Conservation (phyloP, 805 yeast species). For the Nakazawaea populi region DNA sequence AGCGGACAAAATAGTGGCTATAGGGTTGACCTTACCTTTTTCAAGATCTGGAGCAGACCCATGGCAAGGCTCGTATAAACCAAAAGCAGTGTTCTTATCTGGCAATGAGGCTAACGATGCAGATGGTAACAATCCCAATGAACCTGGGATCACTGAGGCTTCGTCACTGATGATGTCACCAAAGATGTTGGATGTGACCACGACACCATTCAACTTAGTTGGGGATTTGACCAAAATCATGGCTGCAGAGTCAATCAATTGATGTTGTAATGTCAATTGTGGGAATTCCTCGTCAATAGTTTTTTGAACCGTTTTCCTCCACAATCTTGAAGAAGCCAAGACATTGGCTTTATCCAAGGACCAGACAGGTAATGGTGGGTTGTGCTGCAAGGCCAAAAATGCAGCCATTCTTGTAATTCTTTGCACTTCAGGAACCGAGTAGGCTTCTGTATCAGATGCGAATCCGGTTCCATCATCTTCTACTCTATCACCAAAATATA, state of each 20-base stretch:
- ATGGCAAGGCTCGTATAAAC: conserved; percentile 97
- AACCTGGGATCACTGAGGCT: conserved; percentile 97
- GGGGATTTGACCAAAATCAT: conserved; percentile 95
- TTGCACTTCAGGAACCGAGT: conserved; percentile 86
- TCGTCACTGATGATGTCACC: conserved; percentile 98
- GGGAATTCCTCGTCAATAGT: conserved; percentile 89
- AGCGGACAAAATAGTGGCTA: conserved; percentile 91
- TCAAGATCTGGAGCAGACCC: conserved; percentile 97
- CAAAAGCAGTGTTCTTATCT: conserved; percentile 89
- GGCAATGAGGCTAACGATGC: conserved; percentile 97
- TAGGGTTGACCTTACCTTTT: conserved; percentile 84
- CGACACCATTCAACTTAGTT: conserved; percentile 84
- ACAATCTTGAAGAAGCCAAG: conserved; percentile 89
- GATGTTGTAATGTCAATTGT: conserved; percentile 79
- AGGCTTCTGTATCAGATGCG: conserved; percentile 93
- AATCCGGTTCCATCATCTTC: conserved; percentile 85
- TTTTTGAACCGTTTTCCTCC: conserved; percentile 91
- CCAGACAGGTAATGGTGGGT: conserved; percentile 95
- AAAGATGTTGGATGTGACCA: conserved; percentile 93
- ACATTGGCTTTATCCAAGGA: conserved; percentile 97
- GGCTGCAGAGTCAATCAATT: conserved; percentile 97
- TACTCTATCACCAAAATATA: conserved; percentile 91
- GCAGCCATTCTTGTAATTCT: conserved; percentile 99
- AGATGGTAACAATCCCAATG: conserved; percentile 91
- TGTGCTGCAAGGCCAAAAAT: conserved; percentile 85